phyloP scores from a whole-genome alignment of 2,329 filamentous ascomycete genomes.

The Fusarium staphyleae region DNA sequence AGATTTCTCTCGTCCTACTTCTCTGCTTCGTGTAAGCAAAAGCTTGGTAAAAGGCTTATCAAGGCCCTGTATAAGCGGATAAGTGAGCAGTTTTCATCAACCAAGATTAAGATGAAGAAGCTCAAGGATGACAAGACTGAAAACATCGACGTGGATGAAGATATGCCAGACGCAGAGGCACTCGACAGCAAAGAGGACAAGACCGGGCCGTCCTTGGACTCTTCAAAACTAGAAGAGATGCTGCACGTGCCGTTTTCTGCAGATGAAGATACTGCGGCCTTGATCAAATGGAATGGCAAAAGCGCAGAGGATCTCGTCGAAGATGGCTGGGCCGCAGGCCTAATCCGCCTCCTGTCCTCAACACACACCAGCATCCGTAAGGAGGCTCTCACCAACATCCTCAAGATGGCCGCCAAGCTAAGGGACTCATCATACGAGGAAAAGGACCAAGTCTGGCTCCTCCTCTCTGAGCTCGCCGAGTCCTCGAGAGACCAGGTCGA shows the following conservation, averaged over 20 bases:
- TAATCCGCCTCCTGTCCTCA: constrained; percentile 80
- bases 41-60: constrained; percentile 49
- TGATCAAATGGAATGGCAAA: constrained; percentile 75
- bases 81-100: constrained; percentile 42
- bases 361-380: constrained; percentile 76
- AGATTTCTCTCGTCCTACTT: constrained; percentile 67
- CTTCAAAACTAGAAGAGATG: constrained; percentile 58
- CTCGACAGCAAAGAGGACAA: constrained; percentile 1
- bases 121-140: constrained; percentile 26
- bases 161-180: constrained; percentile 26
- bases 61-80: constrained; percentile 44
- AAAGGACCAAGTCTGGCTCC: constrained; percentile 78
- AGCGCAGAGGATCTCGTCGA: constrained; percentile 80
- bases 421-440: constrained; percentile 76
- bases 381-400: constrained; percentile 75
- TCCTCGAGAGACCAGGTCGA: constrained; percentile 67
- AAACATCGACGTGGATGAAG: constrained; percentile 24
- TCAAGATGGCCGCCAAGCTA: constrained; percentile 68
- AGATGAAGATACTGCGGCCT: constrained; percentile 59
- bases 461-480: constrained; percentile 81
- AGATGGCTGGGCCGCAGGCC: constrained; percentile 72
- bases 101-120: constrained; percentile 37
- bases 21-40: constrained; percentile 58
- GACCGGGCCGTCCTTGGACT: constrained; percentile 38
- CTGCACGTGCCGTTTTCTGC: constrained; percentile 58